Conservation (phyloP, 257 asterid genomes). For the Nicotiana tabacum region DNA sequence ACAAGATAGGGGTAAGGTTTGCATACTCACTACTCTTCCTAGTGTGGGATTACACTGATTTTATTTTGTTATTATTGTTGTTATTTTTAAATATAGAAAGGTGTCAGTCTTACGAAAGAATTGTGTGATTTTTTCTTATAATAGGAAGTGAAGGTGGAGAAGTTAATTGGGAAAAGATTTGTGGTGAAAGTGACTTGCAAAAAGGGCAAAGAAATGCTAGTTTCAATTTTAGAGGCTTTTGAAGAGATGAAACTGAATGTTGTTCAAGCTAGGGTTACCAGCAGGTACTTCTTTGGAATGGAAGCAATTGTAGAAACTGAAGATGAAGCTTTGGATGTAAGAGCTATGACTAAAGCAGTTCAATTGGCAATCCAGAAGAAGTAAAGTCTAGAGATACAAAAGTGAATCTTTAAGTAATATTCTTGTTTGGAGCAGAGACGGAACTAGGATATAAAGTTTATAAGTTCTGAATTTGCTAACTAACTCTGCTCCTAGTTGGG, state of each 20-base stretch:
- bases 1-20: no score
- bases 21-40: accelerated
- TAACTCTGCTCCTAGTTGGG: no score
- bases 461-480: no score
- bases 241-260: slow-evolving; percentile 52
- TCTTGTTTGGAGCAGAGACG: background rate
- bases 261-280: slow-evolving; percentile 36
- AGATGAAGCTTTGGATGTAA: slow-evolving; percentile 23
- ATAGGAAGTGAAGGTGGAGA: slow-evolving; percentile 81
- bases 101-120: no score
- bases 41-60: no score
- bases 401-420: background rate
- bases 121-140: background rate
- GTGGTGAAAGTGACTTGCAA: slow-evolving; percentile 55
- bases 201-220: slow-evolving; percentile 43
- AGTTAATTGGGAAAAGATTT: slow-evolving; percentile 34
- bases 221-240: slow-evolving; percentile 47
- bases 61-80: no score
- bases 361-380: slow-evolving; percentile 34
- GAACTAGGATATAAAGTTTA: no score
- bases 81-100: no score
- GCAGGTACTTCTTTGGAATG: slow-evolving; percentile 51
- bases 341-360: slow-evolving; percentile 33
- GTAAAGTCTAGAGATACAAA: background rate
- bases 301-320: slow-evolving; percentile 59